These are phyloP conservation scores for Mucor circinelloides DNA, from an alignment of 371 early-diverging fungal genomes.

Conservation along the genomic window DNA sequence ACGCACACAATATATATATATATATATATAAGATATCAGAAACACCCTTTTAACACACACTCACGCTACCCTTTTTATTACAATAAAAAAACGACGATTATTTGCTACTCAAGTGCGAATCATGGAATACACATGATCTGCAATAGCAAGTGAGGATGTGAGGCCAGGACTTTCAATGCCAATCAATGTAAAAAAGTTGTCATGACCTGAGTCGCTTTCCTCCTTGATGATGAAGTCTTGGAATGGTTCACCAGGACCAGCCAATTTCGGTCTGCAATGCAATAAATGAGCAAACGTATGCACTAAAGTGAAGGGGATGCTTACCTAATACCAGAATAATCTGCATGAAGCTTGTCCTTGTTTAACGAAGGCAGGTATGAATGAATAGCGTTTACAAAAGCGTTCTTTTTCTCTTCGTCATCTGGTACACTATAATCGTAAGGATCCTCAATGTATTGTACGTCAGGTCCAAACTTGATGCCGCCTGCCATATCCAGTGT, in stretches of 20 bases:
- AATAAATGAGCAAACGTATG: not conserved
- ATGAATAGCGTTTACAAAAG: slow-evolving; percentile 60
- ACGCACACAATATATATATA: not conserved
- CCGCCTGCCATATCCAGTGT: slow-evolving; percentile 81
- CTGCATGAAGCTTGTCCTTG: slow-evolving; percentile 61
- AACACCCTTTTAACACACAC: not conserved
- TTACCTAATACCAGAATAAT: slow-evolving; percentile 83
- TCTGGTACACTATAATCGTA: slow-evolving; percentile 65
- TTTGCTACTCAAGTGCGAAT: slow-evolving; percentile 22
- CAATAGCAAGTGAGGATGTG: slow-evolving; percentile 86
- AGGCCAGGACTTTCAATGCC: slow-evolving; percentile 94
- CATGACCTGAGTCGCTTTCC: slow-evolving; percentile 45
- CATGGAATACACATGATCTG: slow-evolving; percentile 61
- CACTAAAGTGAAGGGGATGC: not conserved
- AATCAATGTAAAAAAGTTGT: slow-evolving; percentile 72
- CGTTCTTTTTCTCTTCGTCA: slow-evolving; percentile 34
- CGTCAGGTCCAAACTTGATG: slow-evolving; percentile 86
- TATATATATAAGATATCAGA: no score
- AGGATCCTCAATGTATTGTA: slow-evolving; percentile 58
- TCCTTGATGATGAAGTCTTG: slow-evolving; percentile 80
- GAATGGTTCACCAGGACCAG: slow-evolving; percentile 71
- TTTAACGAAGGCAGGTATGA: slow-evolving; percentile 67
- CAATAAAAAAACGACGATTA: not conserved
- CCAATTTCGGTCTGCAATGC: slow-evolving; percentile 75
- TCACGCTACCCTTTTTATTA: not conserved